Evolutionary conservation across 2,329 filamentous ascomycete species (phyloP).

Genomic region (Amauroascus verrucosus): DNA sequence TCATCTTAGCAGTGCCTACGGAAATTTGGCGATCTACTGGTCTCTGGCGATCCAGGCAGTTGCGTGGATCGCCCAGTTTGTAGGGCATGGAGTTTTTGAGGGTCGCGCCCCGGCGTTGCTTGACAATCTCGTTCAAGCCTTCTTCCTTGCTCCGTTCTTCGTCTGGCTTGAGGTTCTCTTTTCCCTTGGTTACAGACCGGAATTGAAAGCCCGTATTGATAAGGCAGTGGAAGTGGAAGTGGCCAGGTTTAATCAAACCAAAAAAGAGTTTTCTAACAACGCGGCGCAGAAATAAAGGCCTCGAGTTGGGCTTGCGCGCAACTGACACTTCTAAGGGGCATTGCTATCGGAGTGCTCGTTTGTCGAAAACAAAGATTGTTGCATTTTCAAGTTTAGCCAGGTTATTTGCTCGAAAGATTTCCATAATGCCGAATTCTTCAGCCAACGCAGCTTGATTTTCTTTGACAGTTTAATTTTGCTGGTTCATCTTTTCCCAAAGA

Average conservation of each 20-base stretch:
- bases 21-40: conserved; percentile 50
- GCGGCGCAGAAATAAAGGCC: neutral
- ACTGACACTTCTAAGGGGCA: neutral
- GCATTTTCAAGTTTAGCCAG: too few relatives aligned
- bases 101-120: conserved; percentile 76
- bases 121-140: conserved; percentile 82
- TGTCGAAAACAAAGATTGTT: too few relatives aligned
- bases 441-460: too few relatives aligned
- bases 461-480: too few relatives aligned
- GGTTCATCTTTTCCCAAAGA: too few relatives aligned
- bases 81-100: conserved; percentile 85
- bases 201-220: conserved; percentile 71
- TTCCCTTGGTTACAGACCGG: conserved; percentile 76
- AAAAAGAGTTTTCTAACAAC: conserved; percentile 20
- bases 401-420: too few relatives aligned
- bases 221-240: conserved; percentile 66
- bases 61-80: conserved; percentile 79
- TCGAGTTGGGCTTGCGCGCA: neutral
- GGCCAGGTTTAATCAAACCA: conserved; percentile 57
- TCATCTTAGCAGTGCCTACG: conserved; percentile 57
- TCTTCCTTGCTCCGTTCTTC: conserved; percentile 90
- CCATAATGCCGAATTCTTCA: too few relatives aligned
- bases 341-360: neutral
- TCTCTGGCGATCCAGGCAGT: conserved; percentile 60
- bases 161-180: conserved; percentile 96